phyloP scores from a whole-genome alignment of 2,329 filamentous ascomycete species.

The Westerdykella ornata region DNA sequence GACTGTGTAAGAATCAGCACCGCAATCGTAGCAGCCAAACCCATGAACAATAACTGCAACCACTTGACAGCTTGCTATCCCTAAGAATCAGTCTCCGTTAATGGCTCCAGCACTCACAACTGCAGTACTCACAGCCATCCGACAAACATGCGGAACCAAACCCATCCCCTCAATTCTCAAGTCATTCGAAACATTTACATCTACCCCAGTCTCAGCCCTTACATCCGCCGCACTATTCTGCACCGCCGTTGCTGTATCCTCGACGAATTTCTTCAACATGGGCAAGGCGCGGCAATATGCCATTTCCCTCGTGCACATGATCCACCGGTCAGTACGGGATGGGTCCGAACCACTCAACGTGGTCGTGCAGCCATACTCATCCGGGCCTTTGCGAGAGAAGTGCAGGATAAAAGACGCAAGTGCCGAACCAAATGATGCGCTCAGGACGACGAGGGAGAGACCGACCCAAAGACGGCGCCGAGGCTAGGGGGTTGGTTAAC shows the following conservation, averaged over 20 bases:
- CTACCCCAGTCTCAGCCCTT: slow-evolving; percentile 7
- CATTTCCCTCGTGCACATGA: slow-evolving; percentile 24
- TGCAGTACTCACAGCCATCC: slow-evolving; percentile 18
- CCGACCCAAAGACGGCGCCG: slow-evolving; percentile 24
- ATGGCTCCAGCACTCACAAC: background rate
- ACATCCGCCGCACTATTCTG: slow-evolving; percentile 5
- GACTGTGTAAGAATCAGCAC: slow-evolving; percentile 20
- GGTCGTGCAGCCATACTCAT: slow-evolving; percentile 20
- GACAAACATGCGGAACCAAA: slow-evolving; percentile 12
- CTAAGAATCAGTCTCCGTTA: background rate
- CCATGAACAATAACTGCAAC: slow-evolving; percentile 21
- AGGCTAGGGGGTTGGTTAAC: slow-evolving; percentile 14
- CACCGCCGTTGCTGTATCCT: slow-evolving; percentile 1
- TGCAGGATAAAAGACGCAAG: slow-evolving; percentile 20
- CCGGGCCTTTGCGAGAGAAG: slow-evolving; percentile 21
- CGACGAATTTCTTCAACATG: background rate
- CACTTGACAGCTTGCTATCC: slow-evolving; percentile 24
- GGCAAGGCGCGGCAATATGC: slow-evolving; percentile 22
- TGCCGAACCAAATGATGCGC: slow-evolving; percentile 13
- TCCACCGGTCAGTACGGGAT: slow-evolving; percentile 16
- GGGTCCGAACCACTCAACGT: slow-evolving; percentile 8
- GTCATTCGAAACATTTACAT: background rate
- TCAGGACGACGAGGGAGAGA: slow-evolving; percentile 15
- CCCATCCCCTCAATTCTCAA: no score
- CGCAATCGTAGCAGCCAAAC: slow-evolving; percentile 16